phyloP scores from a whole-genome alignment of 1,139 yeast species.

The Geotrichum cucujoidarum region DNA sequence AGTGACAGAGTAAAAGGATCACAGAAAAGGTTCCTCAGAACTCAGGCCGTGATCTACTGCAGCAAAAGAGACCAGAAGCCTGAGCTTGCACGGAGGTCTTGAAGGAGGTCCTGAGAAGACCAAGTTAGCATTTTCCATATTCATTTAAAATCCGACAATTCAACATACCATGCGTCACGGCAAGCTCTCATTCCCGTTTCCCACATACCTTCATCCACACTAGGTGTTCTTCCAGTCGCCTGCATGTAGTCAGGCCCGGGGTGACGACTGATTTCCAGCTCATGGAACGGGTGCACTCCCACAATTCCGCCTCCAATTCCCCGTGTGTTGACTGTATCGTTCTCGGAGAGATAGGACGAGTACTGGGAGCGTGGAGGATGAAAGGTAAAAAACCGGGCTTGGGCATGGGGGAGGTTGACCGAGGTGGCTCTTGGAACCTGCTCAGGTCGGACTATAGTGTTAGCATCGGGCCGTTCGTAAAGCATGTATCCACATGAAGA shows the following conservation, averaged over 20 bases:
- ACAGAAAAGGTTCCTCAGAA: no score
- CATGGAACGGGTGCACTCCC: neutral
- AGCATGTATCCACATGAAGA: no score
- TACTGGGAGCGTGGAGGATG: conserved; percentile 16
- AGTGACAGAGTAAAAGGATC: no score
- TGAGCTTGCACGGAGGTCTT: neutral
- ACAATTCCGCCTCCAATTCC: neutral
- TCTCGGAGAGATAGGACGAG: conserved; percentile 3
- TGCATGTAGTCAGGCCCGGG: no score
- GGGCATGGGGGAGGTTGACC: conserved; percentile 1
- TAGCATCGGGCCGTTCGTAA: no score
- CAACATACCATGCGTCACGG: neutral
- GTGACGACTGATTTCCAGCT: no score
- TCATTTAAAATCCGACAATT: neutral
- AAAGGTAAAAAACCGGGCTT: conserved; percentile 5
- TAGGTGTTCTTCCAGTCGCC: neutral
- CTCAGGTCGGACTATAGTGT: neutral
- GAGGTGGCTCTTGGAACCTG: neutral
- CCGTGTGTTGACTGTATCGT: no score
- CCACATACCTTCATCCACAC: neutral
- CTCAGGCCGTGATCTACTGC: no score
- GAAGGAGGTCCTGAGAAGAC: neutral
- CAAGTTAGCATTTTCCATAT: neutral
- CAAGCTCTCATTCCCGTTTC: neutral
- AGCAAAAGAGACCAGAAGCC: no score